Conservation (phyloP, 176 grass and related monocot species). For the Oryza glaberrima region DNA sequence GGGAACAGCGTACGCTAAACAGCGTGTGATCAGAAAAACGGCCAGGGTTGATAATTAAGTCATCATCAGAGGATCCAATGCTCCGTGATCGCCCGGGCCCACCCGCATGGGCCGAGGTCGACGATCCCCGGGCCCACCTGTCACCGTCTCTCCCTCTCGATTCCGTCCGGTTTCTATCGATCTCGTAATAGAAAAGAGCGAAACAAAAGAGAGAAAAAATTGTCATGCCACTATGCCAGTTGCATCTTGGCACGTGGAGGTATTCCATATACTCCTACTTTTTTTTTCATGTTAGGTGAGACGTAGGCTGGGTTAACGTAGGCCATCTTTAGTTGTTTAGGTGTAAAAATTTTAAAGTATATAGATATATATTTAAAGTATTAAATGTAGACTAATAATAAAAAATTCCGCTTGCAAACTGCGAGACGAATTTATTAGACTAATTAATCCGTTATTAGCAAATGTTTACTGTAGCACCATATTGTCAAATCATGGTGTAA, state of each 20-base stretch:
- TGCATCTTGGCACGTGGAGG: neutral
- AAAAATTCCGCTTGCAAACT: too few species aligned
- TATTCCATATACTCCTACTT: neutral
- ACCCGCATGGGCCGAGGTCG: neutral
- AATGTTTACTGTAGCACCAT: too few species aligned
- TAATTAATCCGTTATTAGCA: too few species aligned
- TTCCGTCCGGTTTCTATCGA: neutral
- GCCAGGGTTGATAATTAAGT: neutral
- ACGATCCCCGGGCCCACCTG: neutral
- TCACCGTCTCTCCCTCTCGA: neutral
- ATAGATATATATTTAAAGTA: too few species aligned
- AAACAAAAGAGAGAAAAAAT: neutral
- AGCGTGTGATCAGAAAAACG: neutral
- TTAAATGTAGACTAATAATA: too few species aligned
- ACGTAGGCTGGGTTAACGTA: neutral
- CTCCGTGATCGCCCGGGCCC: neutral
- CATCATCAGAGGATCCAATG: neutral
- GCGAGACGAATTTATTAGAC: too few species aligned
- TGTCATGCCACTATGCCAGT: neutral
- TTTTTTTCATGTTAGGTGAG: conserved; percentile 27
- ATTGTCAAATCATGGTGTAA: too few species aligned
- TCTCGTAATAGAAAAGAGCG: neutral
- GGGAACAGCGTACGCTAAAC: neutral
- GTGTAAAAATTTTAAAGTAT: too few species aligned
- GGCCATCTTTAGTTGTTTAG: too few species aligned